Base-by-base conservation (phyloP, 1,284 basidiomycete species). In the Tremellales sp. region DNA sequence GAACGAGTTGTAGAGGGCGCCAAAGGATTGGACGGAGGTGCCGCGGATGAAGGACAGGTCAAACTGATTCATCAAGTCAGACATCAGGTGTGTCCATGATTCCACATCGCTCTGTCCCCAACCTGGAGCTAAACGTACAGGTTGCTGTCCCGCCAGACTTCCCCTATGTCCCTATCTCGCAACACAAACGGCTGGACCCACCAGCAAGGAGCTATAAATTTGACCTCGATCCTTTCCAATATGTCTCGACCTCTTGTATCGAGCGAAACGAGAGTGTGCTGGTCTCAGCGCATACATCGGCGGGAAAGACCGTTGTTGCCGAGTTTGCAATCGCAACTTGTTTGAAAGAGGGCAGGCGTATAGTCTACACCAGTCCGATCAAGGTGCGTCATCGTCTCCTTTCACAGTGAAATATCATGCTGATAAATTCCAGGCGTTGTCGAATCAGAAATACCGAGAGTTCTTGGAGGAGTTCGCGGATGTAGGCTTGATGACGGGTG, bases 291-390 rank as follows among this genome's bases (percentile, higher is more conserved):
- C 94, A 98, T 76, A 98, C 94, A 1, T 93, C 89, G 74, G 94
- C 94, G 15, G 94, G 94, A 61, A 97, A 98, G 77, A 97, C 94
- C 2, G 93, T 97, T 48, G 94, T 98, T 48, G 96, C 96, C 47
- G 96, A 99, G 77, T 98, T 97, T 74, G 96, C 96, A 39, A 98
- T 99, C 67, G 96, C 96, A 0, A 91, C 94, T 66, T 94, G 89
- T 78, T 78, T 99, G 59, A 91, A 90, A 64, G 92, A 97, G 75
- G 72, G 72, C n/a, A 60, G 70, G 53, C 82, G 96, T 72, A 93
- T 98, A 53, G 97, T 98, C 54, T 98, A 99, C 76, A 99, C 96
- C 17, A 92, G 88, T 80, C 96, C 96, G 48, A 99, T 99, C 78
- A 99, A 99, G 83, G 92, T 89, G 71, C 70, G 81, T 78, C 49